These are phyloP conservation scores for Fusarium lyarnte DNA, from an alignment of 2,329 filamentous ascomycete genomes.

Conservation along the genomic window DNA sequence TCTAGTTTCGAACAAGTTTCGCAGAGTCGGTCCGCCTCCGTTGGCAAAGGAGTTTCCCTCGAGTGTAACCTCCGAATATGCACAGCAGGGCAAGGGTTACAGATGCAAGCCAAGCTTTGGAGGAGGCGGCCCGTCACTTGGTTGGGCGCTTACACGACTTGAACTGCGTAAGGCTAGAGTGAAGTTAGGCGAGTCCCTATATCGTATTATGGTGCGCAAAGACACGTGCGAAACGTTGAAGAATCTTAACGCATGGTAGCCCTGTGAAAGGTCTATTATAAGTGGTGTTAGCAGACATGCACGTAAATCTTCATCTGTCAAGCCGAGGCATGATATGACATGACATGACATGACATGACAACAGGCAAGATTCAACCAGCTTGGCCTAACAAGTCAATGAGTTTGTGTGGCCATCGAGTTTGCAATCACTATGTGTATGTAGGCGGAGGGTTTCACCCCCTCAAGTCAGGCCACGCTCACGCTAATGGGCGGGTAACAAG, in stretches of 20 bases:
- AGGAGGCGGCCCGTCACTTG: slow-evolving; percentile 18
- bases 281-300: neutral
- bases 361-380: neutral
- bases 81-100: slow-evolving; percentile 3
- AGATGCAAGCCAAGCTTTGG: slow-evolving; percentile 28
- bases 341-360: neutral
- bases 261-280: neutral
- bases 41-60: neutral
- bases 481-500: slow-evolving; percentile 39
- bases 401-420: neutral
- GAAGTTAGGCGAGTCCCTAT: neutral
- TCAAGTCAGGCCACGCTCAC: slow-evolving; percentile 7
- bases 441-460: neutral
- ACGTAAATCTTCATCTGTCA: slow-evolving; percentile 8
- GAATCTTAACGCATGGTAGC: slow-evolving; percentile 16
- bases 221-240: slow-evolving; percentile 38
- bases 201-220: slow-evolving; percentile 3
- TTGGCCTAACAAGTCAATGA: neutral
- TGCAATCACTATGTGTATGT: neutral
- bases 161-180: slow-evolving; percentile 1
- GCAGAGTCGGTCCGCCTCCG: slow-evolving; percentile 19
- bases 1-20: slow-evolving; percentile 12
- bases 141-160: slow-evolving; percentile 31
- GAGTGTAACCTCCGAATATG: slow-evolving; percentile 14
- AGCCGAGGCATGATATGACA: neutral